These are phyloP conservation scores for Aspergillus sp. DNA, from an alignment of 2,329 filamentous ascomycete species.

Conservation along the genomic window DNA sequence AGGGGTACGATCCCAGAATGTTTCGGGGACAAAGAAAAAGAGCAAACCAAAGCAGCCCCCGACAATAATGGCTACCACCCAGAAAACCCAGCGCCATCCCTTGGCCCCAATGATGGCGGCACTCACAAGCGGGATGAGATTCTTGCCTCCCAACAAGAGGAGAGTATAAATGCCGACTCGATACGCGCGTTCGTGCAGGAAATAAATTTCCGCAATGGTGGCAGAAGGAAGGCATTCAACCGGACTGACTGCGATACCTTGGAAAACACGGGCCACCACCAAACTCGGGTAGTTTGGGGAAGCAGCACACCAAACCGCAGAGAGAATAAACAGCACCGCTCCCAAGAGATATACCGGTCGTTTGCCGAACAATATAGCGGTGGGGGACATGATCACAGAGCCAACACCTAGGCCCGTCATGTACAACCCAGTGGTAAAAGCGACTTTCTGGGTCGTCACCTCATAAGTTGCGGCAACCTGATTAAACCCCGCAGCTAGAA, in stretches of 20 bases:
- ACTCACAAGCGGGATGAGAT: constrained; percentile 79
- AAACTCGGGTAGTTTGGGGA: constrained; percentile 77
- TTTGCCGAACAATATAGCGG: constrained; percentile 87
- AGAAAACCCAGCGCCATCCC: constrained; percentile 89
- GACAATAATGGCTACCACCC: constrained; percentile 78
- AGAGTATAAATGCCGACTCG: constrained; percentile 91
- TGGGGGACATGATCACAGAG: constrained; percentile 78
- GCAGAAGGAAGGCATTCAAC: constrained; percentile 91
- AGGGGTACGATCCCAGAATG: constrained; percentile 88
- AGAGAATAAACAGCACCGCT: constrained; percentile 69
- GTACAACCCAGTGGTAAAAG: constrained; percentile 84
- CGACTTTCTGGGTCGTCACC: constrained; percentile 67
- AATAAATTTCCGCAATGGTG: constrained; percentile 94
- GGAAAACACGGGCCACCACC: constrained; percentile 75
- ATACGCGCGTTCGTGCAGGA: constrained; percentile 88
- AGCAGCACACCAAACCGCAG: constrained; percentile 79
- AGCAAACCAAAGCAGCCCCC: constrained; percentile 66
- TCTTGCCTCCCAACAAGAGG: constrained; percentile 84
- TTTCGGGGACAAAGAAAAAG: constrained; percentile 90
- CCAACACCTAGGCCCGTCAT: constrained; percentile 91
- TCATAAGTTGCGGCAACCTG: constrained; percentile 65
- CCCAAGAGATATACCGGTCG: constrained; percentile 81
- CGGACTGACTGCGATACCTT: constrained; percentile 81
- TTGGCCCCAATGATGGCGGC: constrained; percentile 74
- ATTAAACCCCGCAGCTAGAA: constrained; percentile 85